Conservation (phyloP, 2,329 filamentous ascomycete species). For the Daldinia sp. region DNA sequence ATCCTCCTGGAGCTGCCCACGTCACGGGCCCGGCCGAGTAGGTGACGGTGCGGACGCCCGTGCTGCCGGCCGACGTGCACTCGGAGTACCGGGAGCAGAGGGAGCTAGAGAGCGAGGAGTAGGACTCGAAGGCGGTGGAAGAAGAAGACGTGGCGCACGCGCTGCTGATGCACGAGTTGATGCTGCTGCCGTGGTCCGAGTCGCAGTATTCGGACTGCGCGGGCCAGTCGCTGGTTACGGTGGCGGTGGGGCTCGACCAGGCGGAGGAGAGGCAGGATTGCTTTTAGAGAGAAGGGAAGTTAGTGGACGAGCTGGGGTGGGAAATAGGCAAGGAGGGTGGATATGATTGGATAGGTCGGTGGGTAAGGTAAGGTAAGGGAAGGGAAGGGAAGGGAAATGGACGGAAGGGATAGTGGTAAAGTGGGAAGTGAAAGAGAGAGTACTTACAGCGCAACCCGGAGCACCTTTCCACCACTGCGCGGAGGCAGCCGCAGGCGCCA, state of each 20-base stretch:
- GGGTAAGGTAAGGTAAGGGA: background rate
- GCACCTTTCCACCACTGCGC: constrained; percentile 57
- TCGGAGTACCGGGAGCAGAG: constrained; percentile 57
- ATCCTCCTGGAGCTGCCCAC: constrained; percentile 52
- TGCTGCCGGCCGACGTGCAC: constrained; percentile 56
- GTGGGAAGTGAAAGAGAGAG: background rate
- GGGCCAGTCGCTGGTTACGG: constrained; percentile 49
- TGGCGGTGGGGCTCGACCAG: constrained; percentile 49
- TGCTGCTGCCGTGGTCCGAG: constrained; percentile 45
- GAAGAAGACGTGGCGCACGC: constrained; percentile 48
- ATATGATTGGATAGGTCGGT: no score
- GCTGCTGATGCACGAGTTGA: constrained; percentile 48
- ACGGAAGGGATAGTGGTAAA: background rate
- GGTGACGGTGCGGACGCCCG: constrained; percentile 57
- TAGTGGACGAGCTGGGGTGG: constrained; percentile 1
- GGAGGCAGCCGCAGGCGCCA: constrained; percentile 49
- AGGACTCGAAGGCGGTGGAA: constrained; percentile 47
- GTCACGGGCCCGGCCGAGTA: constrained; percentile 53
- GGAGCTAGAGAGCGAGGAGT: constrained; percentile 55
- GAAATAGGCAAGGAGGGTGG: background rate
- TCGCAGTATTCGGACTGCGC: constrained; percentile 52
- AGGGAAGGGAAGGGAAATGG: background rate
- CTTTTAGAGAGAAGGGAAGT: constrained; percentile 44
- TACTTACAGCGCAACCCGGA: constrained; percentile 58
- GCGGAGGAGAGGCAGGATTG: constrained; percentile 58